Percentiles rank a stretch among this genome's conserved stretches.
phyloP scores from a whole-genome alignment of 495 filamentous ascomycete genomes.

The Aspergillus heteromorphus region DNA sequence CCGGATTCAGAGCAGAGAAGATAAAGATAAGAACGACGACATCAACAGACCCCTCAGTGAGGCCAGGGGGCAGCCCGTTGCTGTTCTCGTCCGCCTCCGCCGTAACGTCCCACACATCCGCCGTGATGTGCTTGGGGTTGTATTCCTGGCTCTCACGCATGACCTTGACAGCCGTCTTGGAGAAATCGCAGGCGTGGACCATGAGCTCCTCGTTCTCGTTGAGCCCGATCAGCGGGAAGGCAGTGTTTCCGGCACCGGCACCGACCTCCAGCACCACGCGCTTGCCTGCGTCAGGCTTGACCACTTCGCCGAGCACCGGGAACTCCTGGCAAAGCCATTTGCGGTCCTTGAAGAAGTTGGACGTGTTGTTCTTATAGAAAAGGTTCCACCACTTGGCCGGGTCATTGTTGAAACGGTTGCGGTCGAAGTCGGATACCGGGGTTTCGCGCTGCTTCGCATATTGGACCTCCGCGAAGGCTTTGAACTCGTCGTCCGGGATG shows the following conservation, averaged over 20 bases:
- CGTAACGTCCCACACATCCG: constrained; percentile 89
- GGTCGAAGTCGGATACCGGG: constrained; percentile 85
- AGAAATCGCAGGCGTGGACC: constrained; percentile 91
- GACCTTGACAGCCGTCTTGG: constrained; percentile 80
- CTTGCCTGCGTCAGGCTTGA: constrained; percentile 54
- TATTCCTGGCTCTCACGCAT: constrained; percentile 69
- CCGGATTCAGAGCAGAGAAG: constrained; percentile 83
- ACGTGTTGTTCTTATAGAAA: constrained; percentile 92
- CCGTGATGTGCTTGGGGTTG: constrained; percentile 60
- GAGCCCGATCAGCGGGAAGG: constrained; percentile 76
- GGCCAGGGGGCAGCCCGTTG: constrained; percentile 59
- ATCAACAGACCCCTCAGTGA: constrained; percentile 74
- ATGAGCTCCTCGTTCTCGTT: constrained; percentile 76
- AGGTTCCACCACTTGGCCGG: constrained; percentile 95
- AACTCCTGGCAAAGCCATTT: constrained; percentile 97
- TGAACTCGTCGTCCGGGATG: constrained; percentile 74
- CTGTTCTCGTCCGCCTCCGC: constrained; percentile 36
- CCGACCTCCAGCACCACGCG: constrained; percentile 79
- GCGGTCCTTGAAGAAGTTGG: constrained; percentile 97
- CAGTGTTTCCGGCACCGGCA: constrained; percentile 92
- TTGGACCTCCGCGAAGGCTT: constrained; percentile 73
- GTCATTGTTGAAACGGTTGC: constrained; percentile 75
- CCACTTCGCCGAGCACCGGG: constrained; percentile 69
- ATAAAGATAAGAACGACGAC: constrained; percentile 93
- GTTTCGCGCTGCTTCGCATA: constrained; percentile 73